These are phyloP conservation scores for Sarocladium strictum DNA, from an alignment of 2,329 filamentous ascomycete genomes.

Conservation along the genomic window DNA sequence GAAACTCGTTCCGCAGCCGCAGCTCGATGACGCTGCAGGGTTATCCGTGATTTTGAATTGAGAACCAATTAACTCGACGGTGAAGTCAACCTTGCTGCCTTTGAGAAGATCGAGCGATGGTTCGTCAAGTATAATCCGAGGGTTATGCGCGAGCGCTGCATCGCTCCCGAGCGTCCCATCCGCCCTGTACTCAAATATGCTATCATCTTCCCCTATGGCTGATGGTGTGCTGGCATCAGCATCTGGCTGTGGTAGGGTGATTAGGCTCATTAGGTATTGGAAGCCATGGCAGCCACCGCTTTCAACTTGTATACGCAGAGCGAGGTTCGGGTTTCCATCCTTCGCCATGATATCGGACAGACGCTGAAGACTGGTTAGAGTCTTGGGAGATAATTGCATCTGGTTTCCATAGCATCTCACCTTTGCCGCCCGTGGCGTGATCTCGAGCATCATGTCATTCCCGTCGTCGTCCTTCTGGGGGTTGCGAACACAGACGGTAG, in stretches of 20 bases:
- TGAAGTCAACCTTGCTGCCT: constrained; percentile 94
- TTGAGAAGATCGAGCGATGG: constrained; percentile 82
- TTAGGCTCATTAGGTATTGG: constrained; percentile 90
- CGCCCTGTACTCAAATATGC: constrained; percentile 68
- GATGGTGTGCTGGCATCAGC: constrained; percentile 25
- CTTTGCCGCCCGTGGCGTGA: constrained; percentile 76
- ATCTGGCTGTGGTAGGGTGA: constrained; percentile 46
- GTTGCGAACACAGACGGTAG: constrained; percentile 56
- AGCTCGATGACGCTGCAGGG: constrained; percentile 84
- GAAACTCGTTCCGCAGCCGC: constrained; percentile 96
- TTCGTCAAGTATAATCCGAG: constrained; percentile 87
- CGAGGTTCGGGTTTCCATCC: constrained; percentile 69
- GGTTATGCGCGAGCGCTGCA: constrained; percentile 18
- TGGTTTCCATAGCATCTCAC: constrained; percentile 36
- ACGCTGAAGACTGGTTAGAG: constrained; percentile 39
- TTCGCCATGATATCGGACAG: constrained; percentile 70
- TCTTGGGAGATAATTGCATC: background rate
- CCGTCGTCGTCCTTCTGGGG: constrained; percentile 77
- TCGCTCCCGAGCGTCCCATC: constrained; percentile 32
- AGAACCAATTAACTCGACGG: constrained; percentile 79
- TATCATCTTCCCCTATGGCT: constrained; percentile 67
- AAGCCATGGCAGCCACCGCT: constrained; percentile 96
- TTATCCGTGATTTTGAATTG: constrained; percentile 98
- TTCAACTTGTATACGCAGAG: constrained; percentile 87
- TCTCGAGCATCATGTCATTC: constrained; percentile 75